Base-by-base conservation (phyloP, 805 yeast genomes). In the Zygosaccharomyces pseudorouxii region DNA sequence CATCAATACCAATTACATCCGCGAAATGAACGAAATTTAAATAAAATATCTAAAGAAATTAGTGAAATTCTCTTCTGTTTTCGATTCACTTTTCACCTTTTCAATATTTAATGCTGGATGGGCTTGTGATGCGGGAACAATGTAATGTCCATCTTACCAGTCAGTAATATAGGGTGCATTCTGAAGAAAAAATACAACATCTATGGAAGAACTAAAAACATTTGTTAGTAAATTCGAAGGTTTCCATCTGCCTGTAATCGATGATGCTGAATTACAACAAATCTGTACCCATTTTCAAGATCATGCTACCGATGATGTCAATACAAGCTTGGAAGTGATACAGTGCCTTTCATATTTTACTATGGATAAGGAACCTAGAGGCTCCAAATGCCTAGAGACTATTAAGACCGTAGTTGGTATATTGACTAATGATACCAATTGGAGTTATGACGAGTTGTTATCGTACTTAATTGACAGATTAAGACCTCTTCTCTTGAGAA, bases 401-500 rank as follows among this genome's bases (percentile, higher is more conserved):
- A n/a, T 48, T 10, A 18, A 45, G 16, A 42, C 11, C n/a, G 25
- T 45, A 9, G 28, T 47, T 5, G 35, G 14, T 18, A 22, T n/a
- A 16, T 25, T 51, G 23, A 31, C 28, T 10, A 33, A 29, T 9
- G 20, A 28, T 18, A 30, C 25, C 23, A 9, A 18, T 10, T 16
- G 20, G 11, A 20, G 29, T 11, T 18, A 33, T 20, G 47, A 47
- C 16, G 47, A 45, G 14, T 33, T 42, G 10, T 18, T 48, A 12
- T 36, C 30, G 16, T 38, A 38, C 44, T 20, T 56, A 7, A 51
- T 54, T 30, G 46, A 28, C 1, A 39, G 36, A 8, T 35, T 57
- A 30, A 48, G 48, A 25, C 59, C 59, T 11, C 47, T 45, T 11
- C 47, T 57, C 2, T 38, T 53, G 12, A 50, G 49, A 11, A 42